Conservation (phyloP, 352 stramenopile species). For the Phytophthora sansomeana region DNA sequence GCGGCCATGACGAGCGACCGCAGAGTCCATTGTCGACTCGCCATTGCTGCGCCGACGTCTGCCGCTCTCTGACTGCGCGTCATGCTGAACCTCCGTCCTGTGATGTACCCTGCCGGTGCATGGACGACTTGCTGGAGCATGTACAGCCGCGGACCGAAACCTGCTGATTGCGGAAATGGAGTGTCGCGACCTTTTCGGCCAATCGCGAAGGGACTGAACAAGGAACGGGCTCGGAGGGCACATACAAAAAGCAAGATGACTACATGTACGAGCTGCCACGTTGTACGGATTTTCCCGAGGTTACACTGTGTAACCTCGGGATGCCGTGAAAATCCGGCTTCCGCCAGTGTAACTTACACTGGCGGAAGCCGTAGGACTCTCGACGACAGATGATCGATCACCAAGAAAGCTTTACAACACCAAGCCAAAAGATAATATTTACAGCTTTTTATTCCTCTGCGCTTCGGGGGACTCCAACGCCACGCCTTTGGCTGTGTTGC, state of each 20-base stretch:
- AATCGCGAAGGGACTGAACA: constrained; percentile 22
- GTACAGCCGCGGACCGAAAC: background rate
- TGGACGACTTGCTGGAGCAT: constrained; percentile 11
- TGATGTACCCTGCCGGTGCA: constrained; percentile 8
- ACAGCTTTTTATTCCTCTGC: constrained; percentile 13
- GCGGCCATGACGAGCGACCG: constrained; percentile 18
- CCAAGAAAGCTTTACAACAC: constrained; percentile 11
- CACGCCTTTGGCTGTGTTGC: no score
- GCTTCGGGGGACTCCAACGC: no score
- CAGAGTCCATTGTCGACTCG: constrained; percentile 10
- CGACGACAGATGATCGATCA: background rate
- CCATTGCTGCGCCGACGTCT: background rate
- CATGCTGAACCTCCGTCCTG: background rate
- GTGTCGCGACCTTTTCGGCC: constrained; percentile 13
- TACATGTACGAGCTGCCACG: background rate
- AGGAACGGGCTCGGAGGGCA: background rate
- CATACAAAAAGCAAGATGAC: constrained; percentile 12
- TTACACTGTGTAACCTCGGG: no score
- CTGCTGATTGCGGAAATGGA: constrained; percentile 15
- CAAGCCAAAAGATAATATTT: constrained; percentile 20
- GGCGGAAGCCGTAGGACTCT: background rate
- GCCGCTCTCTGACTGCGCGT: background rate
- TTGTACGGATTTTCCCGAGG: constrained; percentile 2
- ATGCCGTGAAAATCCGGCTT: background rate
- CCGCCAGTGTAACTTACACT: no score